phyloP scores from a whole-genome alignment of 306 rosid species.

The Coriaria nepalensis region DNA sequence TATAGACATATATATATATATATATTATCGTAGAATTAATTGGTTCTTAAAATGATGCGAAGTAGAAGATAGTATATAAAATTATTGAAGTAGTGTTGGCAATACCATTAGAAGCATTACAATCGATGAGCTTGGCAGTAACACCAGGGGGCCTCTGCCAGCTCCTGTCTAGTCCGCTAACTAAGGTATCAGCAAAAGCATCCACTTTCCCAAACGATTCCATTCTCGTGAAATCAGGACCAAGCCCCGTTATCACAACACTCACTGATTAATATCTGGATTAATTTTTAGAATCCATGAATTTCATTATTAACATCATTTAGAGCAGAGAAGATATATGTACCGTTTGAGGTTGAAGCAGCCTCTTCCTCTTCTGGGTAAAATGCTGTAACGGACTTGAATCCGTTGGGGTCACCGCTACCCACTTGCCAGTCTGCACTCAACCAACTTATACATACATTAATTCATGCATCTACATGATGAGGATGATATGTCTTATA shows the following conservation, averaged over 20 bases:
- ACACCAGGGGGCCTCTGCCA: slow-evolving; percentile 90
- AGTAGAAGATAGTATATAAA: too few relatives aligned
- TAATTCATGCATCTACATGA: neutral
- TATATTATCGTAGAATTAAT: too few relatives aligned
- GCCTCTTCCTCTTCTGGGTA: slow-evolving; percentile 54
- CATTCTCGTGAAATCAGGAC: slow-evolving; percentile 85
- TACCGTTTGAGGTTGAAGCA: slow-evolving; percentile 58
- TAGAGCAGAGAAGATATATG: neutral
- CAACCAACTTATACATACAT: slow-evolving; percentile 3
- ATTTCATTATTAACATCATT: neutral
- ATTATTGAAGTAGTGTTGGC: slow-evolving; percentile 2
- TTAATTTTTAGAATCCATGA: too few relatives aligned
- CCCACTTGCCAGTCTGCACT: slow-evolving; percentile 67
- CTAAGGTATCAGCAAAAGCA: slow-evolving; percentile 86
- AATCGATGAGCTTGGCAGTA: slow-evolving; percentile 60
- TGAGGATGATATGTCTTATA: too few relatives aligned
- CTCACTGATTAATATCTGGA: slow-evolving; percentile 34
- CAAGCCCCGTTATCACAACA: slow-evolving; percentile 70
- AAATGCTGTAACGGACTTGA: slow-evolving; percentile 78
- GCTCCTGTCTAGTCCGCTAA: slow-evolving; percentile 88
- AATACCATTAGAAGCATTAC: slow-evolving; percentile 62
- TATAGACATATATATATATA: too few relatives aligned
- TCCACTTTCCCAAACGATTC: slow-evolving; percentile 96
- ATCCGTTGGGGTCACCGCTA: slow-evolving; percentile 63
- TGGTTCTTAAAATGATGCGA: too few relatives aligned